These are phyloP conservation scores for Phytopythium litorale DNA, from an alignment of 352 stramenopile genomes.

Conservation along the genomic window DNA sequence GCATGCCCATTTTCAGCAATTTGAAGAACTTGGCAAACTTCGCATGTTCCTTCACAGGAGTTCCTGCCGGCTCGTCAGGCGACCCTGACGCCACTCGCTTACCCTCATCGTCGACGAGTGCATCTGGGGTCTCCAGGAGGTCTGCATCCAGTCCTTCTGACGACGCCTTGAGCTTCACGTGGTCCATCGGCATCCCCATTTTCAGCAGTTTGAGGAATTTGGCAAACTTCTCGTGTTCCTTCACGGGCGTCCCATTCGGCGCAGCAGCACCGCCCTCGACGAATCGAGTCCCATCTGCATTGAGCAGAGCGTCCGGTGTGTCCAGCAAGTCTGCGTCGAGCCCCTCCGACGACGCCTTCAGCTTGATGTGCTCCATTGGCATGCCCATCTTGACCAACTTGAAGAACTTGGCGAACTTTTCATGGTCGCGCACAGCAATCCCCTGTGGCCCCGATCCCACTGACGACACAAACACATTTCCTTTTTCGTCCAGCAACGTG, in stretches of 20 bases:
- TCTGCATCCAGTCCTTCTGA: conserved; percentile 87
- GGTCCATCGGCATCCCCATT: conserved; percentile 78
- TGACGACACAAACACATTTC: conserved; percentile 31
- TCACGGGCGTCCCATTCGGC: conserved; percentile 39
- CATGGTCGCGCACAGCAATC: conserved; percentile 25
- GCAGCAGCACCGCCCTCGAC: conserved; percentile 9
- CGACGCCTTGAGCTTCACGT: conserved; percentile 71
- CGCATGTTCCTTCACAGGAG: conserved; percentile 79
- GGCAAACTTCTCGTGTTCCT: conserved; percentile 61
- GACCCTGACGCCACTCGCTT: conserved; percentile 8
- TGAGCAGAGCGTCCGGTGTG: conserved; percentile 47
- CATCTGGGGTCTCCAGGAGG: conserved; percentile 75
- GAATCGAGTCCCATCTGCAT: conserved; percentile 47
- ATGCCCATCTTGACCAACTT: conserved; percentile 92
- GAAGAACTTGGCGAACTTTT: conserved; percentile 92
- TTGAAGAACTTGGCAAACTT: conserved; percentile 86
- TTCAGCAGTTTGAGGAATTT: conserved; percentile 84
- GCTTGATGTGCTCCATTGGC: conserved; percentile 85
- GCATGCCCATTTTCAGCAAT: conserved; percentile 79
- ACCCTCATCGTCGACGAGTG: conserved; percentile 54
- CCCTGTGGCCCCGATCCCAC: conserved; percentile 9
- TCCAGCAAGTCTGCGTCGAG: conserved; percentile 49
- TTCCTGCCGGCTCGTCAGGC: conserved; percentile 10
- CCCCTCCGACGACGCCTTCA: conserved; percentile 74
- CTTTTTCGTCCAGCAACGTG: conserved; percentile 44